Evolutionary conservation across 1,284 basidiomycete genomes (phyloP).

Genomic region (Melampsora abietis-canadensis): DNA sequence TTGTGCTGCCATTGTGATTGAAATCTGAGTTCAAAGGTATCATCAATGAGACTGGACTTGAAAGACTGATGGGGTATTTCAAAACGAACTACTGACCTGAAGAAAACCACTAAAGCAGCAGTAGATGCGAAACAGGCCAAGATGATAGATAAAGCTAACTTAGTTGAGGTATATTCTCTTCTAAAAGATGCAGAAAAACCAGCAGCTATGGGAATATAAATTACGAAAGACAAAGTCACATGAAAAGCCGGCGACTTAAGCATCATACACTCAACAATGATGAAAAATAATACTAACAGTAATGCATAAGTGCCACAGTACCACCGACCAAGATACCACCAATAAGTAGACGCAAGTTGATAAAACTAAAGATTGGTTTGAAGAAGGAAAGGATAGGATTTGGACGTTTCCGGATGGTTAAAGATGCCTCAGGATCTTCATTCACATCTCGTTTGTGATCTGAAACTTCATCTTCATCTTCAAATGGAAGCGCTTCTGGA

Average conservation of each 20-base stretch:
- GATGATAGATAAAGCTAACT: conserved; percentile 56
- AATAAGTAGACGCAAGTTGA: conserved; percentile 20
- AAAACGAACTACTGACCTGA: conserved; percentile 49
- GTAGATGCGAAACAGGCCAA: conserved; percentile 57
- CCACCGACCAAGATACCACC: conserved; percentile 68
- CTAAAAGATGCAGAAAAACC: conserved; percentile 53
- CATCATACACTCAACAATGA: no score
- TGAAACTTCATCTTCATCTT: conserved; percentile 18
- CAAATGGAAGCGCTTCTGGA: conserved; percentile 1
- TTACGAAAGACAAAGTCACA: conserved; percentile 54
- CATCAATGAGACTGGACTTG: no score
- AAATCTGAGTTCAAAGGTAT: not conserved
- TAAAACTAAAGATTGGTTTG: not conserved
- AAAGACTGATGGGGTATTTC: no score
- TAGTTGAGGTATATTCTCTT: conserved; percentile 53
- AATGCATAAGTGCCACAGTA: conserved; percentile 60
- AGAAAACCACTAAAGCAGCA: conserved; percentile 57
- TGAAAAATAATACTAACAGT: conserved; percentile 53
- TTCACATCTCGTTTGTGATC: not conserved
- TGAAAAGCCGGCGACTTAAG: no score
- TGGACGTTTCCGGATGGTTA: no score
- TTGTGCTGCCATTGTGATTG: conserved; percentile 57
- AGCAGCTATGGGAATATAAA: conserved; percentile 1
- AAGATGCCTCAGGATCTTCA: not conserved
- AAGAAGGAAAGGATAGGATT: not conserved